Evolutionary conservation across 371 early-diverging fungal species (phyloP), one percentile per base, ranked within the genome.

Genomic region (Basidiobolus meristosporus): DNA sequence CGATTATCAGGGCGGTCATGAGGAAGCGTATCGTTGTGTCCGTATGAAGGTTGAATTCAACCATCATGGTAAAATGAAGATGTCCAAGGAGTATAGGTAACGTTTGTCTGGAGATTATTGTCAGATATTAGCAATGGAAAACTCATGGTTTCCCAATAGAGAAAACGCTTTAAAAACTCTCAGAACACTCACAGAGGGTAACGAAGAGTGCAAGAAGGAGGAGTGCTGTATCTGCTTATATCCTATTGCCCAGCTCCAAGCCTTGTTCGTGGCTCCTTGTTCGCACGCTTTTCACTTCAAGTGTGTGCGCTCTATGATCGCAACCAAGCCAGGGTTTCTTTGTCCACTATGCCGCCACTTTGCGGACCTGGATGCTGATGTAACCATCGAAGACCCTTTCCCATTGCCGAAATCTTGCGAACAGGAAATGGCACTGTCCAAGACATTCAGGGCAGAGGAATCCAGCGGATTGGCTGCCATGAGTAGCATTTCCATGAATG

Each of bases 141-240:
- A 7, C 20, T 9, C 39, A 9, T 18, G 11, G 6, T n/a, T 7
- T 22, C 6, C 14, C 38, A 22, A n/a, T 22, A 26, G 55, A 19
- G 36, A 45, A 30, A 59, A 55, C 29, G 51, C 59, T 11, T 35
- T 56, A 14, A 59, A 51, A 42, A 40, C 46, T 11, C 5, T 36
- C 50, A 4, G 44, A 43, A 34, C 46, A 40, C 29, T 39, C 9
- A 41, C 44, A 53, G 9, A 51, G 53, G 33, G 44, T 47, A 32
- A 41, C 41, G 26, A 33, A 51, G 21, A 59, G 52, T 21, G 48
- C 47, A 16, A 53, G 45, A 16, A 26, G 6, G 65, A 61, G 40
- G 96, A 95, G 51, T 95, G 96, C 58, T 90, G 91, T 54, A 95
- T 95, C 46, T 95, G 96, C 57, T 66, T 93, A 32, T 83, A 78